Base-by-base conservation (phyloP, 306 rosid genomes). In the Bauhinia variegata region DNA sequence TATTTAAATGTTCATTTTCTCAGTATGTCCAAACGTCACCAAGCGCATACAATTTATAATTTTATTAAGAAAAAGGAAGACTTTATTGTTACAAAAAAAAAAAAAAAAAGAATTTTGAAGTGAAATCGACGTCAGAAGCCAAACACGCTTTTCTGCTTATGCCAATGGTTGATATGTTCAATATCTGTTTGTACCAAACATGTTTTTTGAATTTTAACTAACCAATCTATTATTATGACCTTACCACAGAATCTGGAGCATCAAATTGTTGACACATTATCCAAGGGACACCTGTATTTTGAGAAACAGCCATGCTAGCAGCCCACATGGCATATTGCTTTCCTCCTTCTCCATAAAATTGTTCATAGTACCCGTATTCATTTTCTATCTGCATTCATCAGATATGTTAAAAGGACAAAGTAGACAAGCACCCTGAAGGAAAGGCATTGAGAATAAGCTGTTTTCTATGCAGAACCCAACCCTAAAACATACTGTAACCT, bases 261-360 rank as follows among this genome's bases (percentile, higher is more conserved):
- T 92, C 98, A 76, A 69, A 89, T 72, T 89, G 98, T 65, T 89
- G 98, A 80, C 98, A 92, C 98, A 92, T 89, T 64, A 89, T 87
- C 98, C 96, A 89, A 68, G 96, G 96, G 65, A 89, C 92, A 6
- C 95, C 88, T n/a, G 56, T 84, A 72, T 92, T 87, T 68, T 87
- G 96, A 66, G 95, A 78, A 65, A 92, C 91, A 53, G 98, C 98
- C 96, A 87, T 89, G 63, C 75, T 83, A 75, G 98, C 98, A 73
- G 96, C 88, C 96, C 98, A 92, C 82, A 72, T 43, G 31, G 95
- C 92, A 80, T 92, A 89, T 66, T 80, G 73, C 79, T 89, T 85
- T 43, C 98, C 98, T 12, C 78, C 96, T 28, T 89, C 95, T 78
- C 91, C 89, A 66, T 92, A 92, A 51, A 63, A 87, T 0, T 67